Evolutionary conservation across 768 basidiomycete species (phyloP).

Genomic region (Leccinum rimulosum): DNA sequence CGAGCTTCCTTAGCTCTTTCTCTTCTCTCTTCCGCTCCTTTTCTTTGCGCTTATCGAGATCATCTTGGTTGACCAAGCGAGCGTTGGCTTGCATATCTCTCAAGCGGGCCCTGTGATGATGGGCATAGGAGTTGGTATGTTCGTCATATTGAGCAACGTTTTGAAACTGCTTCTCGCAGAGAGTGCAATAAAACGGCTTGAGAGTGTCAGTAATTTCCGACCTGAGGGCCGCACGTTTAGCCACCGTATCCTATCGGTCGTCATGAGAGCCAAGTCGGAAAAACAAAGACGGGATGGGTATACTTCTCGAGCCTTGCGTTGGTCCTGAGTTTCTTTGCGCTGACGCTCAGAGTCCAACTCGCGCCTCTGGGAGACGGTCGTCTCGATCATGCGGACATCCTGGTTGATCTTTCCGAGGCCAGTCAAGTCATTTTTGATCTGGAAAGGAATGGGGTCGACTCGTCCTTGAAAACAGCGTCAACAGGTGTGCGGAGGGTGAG

Average conservation of each 20-base stretch:
- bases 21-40: constrained; percentile 86
- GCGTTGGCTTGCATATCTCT: constrained; percentile 79
- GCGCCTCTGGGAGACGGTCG: constrained; percentile 79
- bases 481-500: constrained; percentile 39
- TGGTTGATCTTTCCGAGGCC: constrained; percentile 78
- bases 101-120: constrained; percentile 81
- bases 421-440: constrained; percentile 71
- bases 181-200: constrained; percentile 72
- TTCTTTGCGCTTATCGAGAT: constrained; percentile 73
- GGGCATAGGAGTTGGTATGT: constrained; percentile 86
- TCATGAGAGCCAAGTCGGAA: constrained; percentile 8
- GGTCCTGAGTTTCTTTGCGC: constrained; percentile 75
- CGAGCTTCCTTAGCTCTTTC: constrained; percentile 80
- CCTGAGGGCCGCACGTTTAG: constrained; percentile 62
- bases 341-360: constrained; percentile 80
- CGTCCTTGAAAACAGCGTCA: constrained; percentile 49
- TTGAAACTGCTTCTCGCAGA: constrained; percentile 87
- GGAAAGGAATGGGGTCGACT: constrained; percentile 80
- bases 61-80: constrained; percentile 62
- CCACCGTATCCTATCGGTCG: constrained; percentile 52
- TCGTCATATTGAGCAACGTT: constrained; percentile 87
- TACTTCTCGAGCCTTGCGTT: constrained; percentile 72
- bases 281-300: neutral
- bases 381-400: constrained; percentile 82
- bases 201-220: constrained; percentile 68